phyloP scores from a whole-genome alignment of 148 eudicot species.

The Selenicereus undatus region DNA sequence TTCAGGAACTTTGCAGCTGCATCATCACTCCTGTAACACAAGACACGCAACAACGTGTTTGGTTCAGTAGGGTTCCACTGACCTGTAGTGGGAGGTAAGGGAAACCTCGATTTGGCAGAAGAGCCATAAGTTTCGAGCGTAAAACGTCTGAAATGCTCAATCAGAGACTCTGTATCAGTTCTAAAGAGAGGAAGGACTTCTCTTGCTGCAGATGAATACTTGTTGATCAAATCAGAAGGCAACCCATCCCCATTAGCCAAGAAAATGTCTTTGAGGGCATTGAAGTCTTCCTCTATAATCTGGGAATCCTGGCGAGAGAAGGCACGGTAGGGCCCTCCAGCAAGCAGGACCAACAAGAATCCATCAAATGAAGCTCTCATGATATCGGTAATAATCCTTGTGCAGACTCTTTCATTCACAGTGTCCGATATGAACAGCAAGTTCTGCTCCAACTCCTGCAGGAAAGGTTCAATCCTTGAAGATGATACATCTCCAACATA shows the following conservation, averaged over 20 bases:
- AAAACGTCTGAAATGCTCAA: slow-evolving; percentile 64
- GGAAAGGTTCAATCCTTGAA: slow-evolving; percentile 82
- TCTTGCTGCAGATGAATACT: slow-evolving; percentile 67
- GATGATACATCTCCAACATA: slow-evolving; percentile 84
- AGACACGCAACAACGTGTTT: slow-evolving; percentile 82
- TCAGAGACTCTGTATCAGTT: slow-evolving; percentile 67
- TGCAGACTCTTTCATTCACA: slow-evolving; percentile 70
- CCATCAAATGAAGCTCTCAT: slow-evolving; percentile 95
- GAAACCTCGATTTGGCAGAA: slow-evolving; percentile 76
- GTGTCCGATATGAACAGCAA: slow-evolving; percentile 65
- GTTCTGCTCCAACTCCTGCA: slow-evolving; percentile 69
- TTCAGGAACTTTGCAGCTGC: slow-evolving; percentile 81
- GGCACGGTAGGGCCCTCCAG: slow-evolving; percentile 85
- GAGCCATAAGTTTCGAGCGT: slow-evolving; percentile 74
- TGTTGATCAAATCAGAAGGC: slow-evolving; percentile 66
- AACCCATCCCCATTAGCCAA: slow-evolving; percentile 95
- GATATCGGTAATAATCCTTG: slow-evolving; percentile 74
- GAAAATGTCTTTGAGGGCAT: slow-evolving; percentile 75
- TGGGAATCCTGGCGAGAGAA: slow-evolving; percentile 67
- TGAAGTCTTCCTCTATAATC: slow-evolving; percentile 78
- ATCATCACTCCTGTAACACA: slow-evolving; percentile 86
- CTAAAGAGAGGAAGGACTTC: slow-evolving; percentile 79
- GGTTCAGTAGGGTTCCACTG: slow-evolving; percentile 88
- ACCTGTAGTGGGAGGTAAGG: slow-evolving; percentile 88
- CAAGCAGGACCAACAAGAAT: slow-evolving; percentile 82